These are phyloP conservation scores for Periconia macrospinosa DNA, from an alignment of 2,329 filamentous ascomycete genomes.

Conservation along the genomic window DNA sequence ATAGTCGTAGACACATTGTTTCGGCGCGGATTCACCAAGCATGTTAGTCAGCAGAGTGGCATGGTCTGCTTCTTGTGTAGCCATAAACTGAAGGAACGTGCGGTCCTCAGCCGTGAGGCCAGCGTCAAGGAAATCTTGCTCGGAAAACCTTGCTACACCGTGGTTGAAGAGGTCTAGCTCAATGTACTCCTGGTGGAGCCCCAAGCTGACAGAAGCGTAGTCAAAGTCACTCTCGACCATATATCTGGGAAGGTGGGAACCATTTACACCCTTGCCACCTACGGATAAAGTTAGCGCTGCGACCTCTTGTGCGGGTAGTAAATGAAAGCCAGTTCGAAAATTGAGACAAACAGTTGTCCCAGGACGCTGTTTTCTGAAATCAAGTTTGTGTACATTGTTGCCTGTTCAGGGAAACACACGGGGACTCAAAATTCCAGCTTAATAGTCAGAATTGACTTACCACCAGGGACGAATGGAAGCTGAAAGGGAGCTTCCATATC, in stretches of 20 bases:
- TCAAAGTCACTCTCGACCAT: constrained; percentile 81
- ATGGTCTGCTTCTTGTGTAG: constrained; percentile 75
- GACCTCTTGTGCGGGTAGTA: too few species aligned
- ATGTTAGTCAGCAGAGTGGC: constrained; percentile 77
- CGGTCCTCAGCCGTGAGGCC: constrained; percentile 71
- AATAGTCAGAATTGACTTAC: too few species aligned
- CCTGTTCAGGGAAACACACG: too few species aligned
- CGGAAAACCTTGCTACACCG: constrained; percentile 69
- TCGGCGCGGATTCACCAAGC: constrained; percentile 69
- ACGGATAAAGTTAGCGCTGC: too few species aligned
- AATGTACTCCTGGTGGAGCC: constrained; percentile 81
- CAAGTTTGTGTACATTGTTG: too few species aligned
- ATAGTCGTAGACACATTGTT: constrained; percentile 81
- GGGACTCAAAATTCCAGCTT: too few species aligned
- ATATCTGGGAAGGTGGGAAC: constrained; percentile 58
- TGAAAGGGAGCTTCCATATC: constrained; percentile 66
- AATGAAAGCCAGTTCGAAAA: too few species aligned
- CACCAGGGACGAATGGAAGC: constrained; percentile 67
- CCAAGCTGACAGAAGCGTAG: constrained; percentile 74
- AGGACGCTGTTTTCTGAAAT: constrained; percentile 82
- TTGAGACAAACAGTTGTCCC: constrained; percentile 41
- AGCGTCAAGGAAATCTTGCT: constrained; percentile 68
- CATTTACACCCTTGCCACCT: too few species aligned
- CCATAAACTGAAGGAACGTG: constrained; percentile 74
- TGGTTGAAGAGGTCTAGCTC: constrained; percentile 82